Conservation (phyloP, 2,329 filamentous ascomycete species). For the Sphaerulina populicola region DNA sequence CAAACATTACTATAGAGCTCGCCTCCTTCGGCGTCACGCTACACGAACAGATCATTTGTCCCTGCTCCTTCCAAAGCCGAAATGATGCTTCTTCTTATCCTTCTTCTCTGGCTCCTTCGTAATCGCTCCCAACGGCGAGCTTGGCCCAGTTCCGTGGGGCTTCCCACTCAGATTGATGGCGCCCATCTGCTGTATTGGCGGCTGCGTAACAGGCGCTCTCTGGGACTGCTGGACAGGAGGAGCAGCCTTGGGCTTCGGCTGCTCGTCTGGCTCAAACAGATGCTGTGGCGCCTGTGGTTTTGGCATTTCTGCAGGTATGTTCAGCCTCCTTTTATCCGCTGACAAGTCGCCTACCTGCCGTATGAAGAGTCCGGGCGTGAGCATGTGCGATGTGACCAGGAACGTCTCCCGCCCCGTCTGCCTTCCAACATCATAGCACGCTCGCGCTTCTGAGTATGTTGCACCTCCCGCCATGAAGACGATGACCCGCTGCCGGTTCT, state of each 20-base stretch:
- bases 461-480: conserved; percentile 94
- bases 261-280: conserved; percentile 65
- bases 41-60: neutral
- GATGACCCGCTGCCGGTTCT: conserved; percentile 83
- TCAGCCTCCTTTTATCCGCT: conserved; percentile 63
- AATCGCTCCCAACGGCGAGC: conserved; percentile 32
- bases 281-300: conserved; percentile 76
- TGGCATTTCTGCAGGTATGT: conserved; percentile 72
- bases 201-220: conserved; percentile 26
- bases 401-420: conserved; percentile 72
- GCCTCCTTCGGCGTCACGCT: neutral
- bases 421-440: conserved; percentile 78
- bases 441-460: conserved; percentile 80
- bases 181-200: conserved; percentile 50
- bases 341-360: conserved; percentile 75
- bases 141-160: conserved; percentile 15
- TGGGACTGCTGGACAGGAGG: conserved; percentile 21
- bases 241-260: conserved; percentile 46
- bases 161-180: conserved; percentile 45
- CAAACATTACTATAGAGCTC: neutral
- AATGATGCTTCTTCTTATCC: conserved; percentile 32
- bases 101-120: conserved; percentile 56
- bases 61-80: conserved; percentile 28
- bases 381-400: conserved; percentile 84
- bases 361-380: conserved; percentile 73